phyloP scores from a whole-genome alignment of 805 yeast genomes.

The Candida odintsovae region DNA sequence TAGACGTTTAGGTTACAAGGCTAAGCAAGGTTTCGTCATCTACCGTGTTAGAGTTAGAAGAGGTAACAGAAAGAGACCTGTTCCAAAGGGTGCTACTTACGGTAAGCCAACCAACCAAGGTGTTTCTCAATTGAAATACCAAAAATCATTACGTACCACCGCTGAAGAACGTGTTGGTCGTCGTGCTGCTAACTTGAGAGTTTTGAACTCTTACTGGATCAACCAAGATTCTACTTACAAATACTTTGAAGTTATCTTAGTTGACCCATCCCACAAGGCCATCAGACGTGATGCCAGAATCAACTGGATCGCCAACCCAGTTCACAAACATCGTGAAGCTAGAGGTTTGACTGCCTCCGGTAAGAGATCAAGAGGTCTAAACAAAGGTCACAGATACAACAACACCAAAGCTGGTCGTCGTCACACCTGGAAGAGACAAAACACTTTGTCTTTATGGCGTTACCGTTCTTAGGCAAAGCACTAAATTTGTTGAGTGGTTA shows the following conservation, averaged over 20 bases:
- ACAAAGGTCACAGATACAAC: slow-evolving; percentile 99
- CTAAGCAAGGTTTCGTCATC: slow-evolving; percentile 99
- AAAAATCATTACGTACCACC: slow-evolving; percentile 94
- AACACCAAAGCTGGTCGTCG: slow-evolving; percentile 98
- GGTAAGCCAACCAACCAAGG: slow-evolving; percentile 99
- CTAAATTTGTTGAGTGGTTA: background rate
- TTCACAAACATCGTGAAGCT: slow-evolving; percentile 99
- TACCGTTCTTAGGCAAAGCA: slow-evolving; percentile 58
- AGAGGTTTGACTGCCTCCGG: slow-evolving; percentile 98
- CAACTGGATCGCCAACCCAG: slow-evolving; percentile 99
- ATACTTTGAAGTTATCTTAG: slow-evolving; percentile 96
- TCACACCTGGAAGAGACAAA: slow-evolving; percentile 99
- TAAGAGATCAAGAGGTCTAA: slow-evolving; percentile 99
- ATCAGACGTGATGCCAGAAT: slow-evolving; percentile 97
- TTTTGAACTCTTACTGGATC: slow-evolving; percentile 99
- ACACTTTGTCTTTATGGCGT: slow-evolving; percentile 99
- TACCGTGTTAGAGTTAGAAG: slow-evolving; percentile 99
- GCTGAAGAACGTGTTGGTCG: slow-evolving; percentile 99
- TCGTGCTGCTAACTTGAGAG: slow-evolving; percentile 98
- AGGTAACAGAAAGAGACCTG: slow-evolving; percentile 99
- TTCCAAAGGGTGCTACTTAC: slow-evolving; percentile 99
- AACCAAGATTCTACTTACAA: slow-evolving; percentile 99
- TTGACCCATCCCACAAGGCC: slow-evolving; percentile 97
- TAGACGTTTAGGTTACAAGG: slow-evolving; percentile 99
- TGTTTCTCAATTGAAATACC: slow-evolving; percentile 98